Evolutionary conservation across 306 rosid genomes (phyloP).

Genomic region (Boehmeria nivea): DNA sequence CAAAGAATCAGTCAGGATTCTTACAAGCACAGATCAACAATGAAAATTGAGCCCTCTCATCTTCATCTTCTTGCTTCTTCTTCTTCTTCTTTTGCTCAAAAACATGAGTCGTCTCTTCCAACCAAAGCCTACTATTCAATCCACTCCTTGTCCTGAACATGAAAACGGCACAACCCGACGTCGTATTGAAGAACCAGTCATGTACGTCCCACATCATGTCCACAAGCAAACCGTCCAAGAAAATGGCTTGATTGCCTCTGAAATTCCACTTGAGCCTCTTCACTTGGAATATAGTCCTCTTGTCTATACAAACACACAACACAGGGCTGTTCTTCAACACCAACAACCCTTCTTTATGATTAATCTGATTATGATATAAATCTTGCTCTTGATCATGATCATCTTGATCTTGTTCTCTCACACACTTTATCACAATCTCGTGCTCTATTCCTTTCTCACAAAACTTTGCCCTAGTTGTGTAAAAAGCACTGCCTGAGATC

Average conservation of each 20-base stretch:
- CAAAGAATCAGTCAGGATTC: slow-evolving; percentile 37
- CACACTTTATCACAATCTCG: slow-evolving; percentile 61
- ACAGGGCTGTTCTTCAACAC: slow-evolving; percentile 24
- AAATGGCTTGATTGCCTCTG: slow-evolving; percentile 82
- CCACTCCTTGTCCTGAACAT: slow-evolving; percentile 89
- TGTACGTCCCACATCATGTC: slow-evolving; percentile 98
- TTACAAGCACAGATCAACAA: slow-evolving; percentile 66
- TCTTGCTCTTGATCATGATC: slow-evolving; percentile 1
- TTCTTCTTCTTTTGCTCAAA: slow-evolving; percentile 36
- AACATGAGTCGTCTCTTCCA: slow-evolving; percentile 63
- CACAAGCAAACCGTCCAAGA: slow-evolving; percentile 75
- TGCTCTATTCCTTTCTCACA: slow-evolving; percentile 44
- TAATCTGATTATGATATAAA: no score
- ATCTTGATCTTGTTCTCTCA: slow-evolving; percentile 30
- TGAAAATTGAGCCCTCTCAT: slow-evolving; percentile 49
- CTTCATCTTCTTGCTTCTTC: slow-evolving; percentile 30
- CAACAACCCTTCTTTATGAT: not conserved
- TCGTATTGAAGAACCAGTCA: slow-evolving; percentile 68
- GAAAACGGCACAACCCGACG: slow-evolving; percentile 46
- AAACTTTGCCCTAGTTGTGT: slow-evolving; percentile 56
- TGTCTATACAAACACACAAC: slow-evolving; percentile 51
- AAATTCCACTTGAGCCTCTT: slow-evolving; percentile 84
- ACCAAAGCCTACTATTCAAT: slow-evolving; percentile 71
- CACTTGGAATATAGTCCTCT: slow-evolving; percentile 55
- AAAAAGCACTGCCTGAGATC: slow-evolving; percentile 33